Percentiles rank a stretch among this genome's conserved stretches.
phyloP scores from a whole-genome alignment of 2,329 filamentous ascomycete species.

The Aspergillaceae sp. region DNA sequence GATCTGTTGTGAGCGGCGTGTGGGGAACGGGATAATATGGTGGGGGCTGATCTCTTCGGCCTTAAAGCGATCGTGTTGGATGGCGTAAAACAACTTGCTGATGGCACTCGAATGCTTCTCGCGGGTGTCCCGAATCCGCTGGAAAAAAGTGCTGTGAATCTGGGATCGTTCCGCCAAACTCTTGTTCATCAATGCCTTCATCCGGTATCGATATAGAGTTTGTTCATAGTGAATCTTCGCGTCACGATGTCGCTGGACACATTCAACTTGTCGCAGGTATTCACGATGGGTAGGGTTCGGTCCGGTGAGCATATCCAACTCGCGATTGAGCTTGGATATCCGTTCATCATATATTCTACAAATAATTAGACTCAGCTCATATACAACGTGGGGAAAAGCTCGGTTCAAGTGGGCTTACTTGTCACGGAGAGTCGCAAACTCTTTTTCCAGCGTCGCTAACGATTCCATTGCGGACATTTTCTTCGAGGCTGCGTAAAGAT shows the following conservation, averaged over 20 bases:
- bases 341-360: slow-evolving; percentile 78
- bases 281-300: slow-evolving; percentile 70
- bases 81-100: slow-evolving; percentile 84
- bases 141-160: slow-evolving; percentile 83
- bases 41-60: slow-evolving; percentile 70
- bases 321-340: slow-evolving; percentile 66
- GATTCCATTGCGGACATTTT: slow-evolving; percentile 74
- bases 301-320: slow-evolving; percentile 52
- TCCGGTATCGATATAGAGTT: slow-evolving; percentile 63
- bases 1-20: slow-evolving; percentile 66
- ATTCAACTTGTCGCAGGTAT: slow-evolving; percentile 81
- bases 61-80: slow-evolving; percentile 79
- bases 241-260: slow-evolving; percentile 71
- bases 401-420: slow-evolving; percentile 31
- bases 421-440: slow-evolving; percentile 76
- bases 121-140: slow-evolving; percentile 71
- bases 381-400: background rate
- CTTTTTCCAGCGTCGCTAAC: slow-evolving; percentile 71
- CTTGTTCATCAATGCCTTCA: slow-evolving; percentile 62
- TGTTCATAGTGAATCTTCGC: slow-evolving; percentile 71
- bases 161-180: slow-evolving; percentile 77
- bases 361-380: background rate
- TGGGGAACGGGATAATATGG: slow-evolving; percentile 72
- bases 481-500: slow-evolving; percentile 53
- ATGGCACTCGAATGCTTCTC: slow-evolving; percentile 71